Percentiles rank a stretch among this genome's conserved stretches.
Evolutionary conservation across 768 basidiomycete species (phyloP).

Genomic region (Amanita rubescens): DNA sequence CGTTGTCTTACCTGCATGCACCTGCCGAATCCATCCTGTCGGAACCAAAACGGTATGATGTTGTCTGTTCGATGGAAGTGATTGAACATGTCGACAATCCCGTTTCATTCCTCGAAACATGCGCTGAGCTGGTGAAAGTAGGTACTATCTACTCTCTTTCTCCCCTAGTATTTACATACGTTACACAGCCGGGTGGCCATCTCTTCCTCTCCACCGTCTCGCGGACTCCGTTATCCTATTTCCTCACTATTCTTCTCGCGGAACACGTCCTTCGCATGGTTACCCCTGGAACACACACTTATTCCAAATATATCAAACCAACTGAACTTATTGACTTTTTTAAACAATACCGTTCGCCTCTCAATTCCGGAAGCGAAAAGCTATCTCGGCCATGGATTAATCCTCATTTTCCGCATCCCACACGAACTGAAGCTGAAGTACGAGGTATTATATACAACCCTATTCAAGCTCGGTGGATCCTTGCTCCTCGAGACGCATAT

Average conservation of each 20-base stretch:
- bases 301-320: slow-evolving; percentile 85
- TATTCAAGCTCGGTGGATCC: slow-evolving; percentile 56
- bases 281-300: slow-evolving; percentile 83
- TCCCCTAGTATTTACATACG: background rate
- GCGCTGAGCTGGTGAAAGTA: slow-evolving; percentile 85
- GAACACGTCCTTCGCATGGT: slow-evolving; percentile 80
- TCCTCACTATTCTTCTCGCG: slow-evolving; percentile 54
- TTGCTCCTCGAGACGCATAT: slow-evolving; percentile 53
- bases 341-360: slow-evolving; percentile 39
- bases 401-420: slow-evolving; percentile 41
- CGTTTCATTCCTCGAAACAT: slow-evolving; percentile 68
- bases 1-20: slow-evolving; percentile 61
- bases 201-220: slow-evolving; percentile 94
- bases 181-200: slow-evolving; percentile 75
- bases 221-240: slow-evolving; percentile 49
- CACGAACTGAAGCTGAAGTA: slow-evolving; percentile 68
- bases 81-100: slow-evolving; percentile 97
- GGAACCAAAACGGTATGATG: slow-evolving; percentile 67
- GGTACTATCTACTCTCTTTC: background rate
- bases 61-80: slow-evolving; percentile 97
- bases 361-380: slow-evolving; percentile 9
- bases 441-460: slow-evolving; percentile 75
- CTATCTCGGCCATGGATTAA: slow-evolving; percentile 51
- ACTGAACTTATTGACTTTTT: slow-evolving; percentile 83
- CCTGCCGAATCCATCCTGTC: slow-evolving; percentile 67